Conservation (phyloP, 75 land plant species). For the Picea sitchensis region DNA sequence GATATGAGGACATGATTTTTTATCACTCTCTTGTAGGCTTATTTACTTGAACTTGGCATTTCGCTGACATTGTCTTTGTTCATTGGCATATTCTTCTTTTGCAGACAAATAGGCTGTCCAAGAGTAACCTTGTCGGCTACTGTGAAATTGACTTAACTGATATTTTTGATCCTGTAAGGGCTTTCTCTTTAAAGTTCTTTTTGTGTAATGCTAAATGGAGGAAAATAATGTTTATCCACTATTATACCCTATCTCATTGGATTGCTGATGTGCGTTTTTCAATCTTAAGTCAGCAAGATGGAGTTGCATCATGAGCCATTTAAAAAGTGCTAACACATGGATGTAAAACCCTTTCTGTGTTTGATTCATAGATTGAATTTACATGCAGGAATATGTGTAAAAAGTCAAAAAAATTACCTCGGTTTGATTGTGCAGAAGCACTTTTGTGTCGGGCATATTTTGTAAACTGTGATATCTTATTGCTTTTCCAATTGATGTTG, state of each 20-base stretch:
- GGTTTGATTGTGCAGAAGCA: not conserved
- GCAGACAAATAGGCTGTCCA: constrained; percentile 73
- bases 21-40: not conserved
- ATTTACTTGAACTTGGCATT: not conserved
- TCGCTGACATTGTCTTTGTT: not conserved
- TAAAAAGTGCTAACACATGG: not conserved
- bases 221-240: not conserved
- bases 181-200: not conserved
- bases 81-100: constrained; percentile 17
- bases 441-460: not conserved
- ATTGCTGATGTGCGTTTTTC: not conserved
- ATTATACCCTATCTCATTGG: not conserved
- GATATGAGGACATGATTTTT: not conserved
- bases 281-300: not conserved
- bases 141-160: constrained; percentile 84
- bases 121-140: constrained; percentile 75
- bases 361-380: not conserved
- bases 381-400: not conserved
- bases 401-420: not conserved
- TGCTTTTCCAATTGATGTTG: not conserved
- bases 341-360: not conserved
- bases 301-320: too few species aligned
- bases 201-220: not conserved
- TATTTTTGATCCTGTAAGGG: constrained; percentile 61
- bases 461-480: not conserved